These are phyloP conservation scores for Colletotrichum filicis DNA, from an alignment of 2,329 filamentous ascomycete genomes.

Conservation along the genomic window DNA sequence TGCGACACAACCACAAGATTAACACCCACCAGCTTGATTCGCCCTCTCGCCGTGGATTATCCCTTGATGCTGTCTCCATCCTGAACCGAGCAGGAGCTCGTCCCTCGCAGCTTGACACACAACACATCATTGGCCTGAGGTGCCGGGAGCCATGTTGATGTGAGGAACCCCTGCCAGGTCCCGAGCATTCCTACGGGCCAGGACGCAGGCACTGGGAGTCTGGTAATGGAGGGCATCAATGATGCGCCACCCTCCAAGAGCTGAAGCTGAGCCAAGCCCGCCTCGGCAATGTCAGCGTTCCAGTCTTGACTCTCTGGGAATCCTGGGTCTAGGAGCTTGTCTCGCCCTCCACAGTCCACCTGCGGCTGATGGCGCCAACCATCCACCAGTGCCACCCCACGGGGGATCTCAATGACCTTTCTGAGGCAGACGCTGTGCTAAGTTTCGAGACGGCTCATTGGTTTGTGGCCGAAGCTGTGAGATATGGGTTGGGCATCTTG, in stretches of 20 bases:
- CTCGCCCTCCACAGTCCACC: background rate
- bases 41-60: no score
- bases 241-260: conserved; percentile 9
- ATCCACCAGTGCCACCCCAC: background rate
- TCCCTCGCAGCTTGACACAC: no score
- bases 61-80: no score
- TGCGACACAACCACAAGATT: background rate
- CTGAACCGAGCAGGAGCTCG: background rate
- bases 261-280: conserved; percentile 4
- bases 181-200: no score
- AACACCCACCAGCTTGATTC: background rate
- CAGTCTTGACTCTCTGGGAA: background rate
- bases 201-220: no score
- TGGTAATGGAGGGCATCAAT: background rate
- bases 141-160: background rate
- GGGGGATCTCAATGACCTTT: background rate
- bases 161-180: background rate
- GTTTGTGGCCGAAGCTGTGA: background rate
- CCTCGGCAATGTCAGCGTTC: background rate
- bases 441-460: background rate
- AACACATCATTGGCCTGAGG: no score
- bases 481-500: background rate
- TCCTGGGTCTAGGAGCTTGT: background rate
- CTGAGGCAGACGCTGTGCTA: background rate
- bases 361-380: background rate